Base-by-base conservation (phyloP, 2,329 filamentous ascomycete genomes). In the Mollisiaceae sp. region DNA sequence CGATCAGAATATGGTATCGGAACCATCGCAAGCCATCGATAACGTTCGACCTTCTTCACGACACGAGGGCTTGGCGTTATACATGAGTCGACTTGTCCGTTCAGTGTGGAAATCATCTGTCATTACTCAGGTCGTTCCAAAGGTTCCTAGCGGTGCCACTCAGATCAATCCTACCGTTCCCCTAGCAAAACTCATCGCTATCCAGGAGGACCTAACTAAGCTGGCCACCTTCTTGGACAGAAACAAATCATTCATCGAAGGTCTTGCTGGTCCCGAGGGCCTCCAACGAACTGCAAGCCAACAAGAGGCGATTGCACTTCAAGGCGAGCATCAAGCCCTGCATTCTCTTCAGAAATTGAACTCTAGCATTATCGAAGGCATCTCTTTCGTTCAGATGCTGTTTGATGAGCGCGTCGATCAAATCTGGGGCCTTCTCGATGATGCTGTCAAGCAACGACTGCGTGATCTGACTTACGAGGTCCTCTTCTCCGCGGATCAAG, bases 371-470 rank as follows among this genome's bases (percentile, higher is more conserved):
- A 94, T 95, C 8, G 95, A 99, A 77, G 95, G 95, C 4, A 97
- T 99, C 60, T 97, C 94, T 0, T 99, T 99, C 73, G 93, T 97
- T 4, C 84, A 94, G 24, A 95, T 97, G 75, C 84, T 99, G 1
- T 98, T 98, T 67, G 94, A 98, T 70, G 94, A 99, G 82, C 89
- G 91, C 12, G 89, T 97, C 4, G 88, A 93, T 52, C 94, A 99
- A 67, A 97, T 98, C 56, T 89, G 94, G 70, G 82, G 88, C 5
- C 84, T 91, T 4, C 82, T 99, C 5, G 88, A 93, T 8, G 90
- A 91, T 2, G 79, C 84, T 0, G 85, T 89, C 0, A 89, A 90
- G 66, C 84, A 89, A 69, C 86, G 88, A 65, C 87, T 97, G 60
- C 85, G 87, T 65, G 86, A 89, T 41, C 84, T 99, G 61, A 97